Base-by-base conservation (phyloP, 1,139 yeast species). In the Blastobotrys persicus region DNA sequence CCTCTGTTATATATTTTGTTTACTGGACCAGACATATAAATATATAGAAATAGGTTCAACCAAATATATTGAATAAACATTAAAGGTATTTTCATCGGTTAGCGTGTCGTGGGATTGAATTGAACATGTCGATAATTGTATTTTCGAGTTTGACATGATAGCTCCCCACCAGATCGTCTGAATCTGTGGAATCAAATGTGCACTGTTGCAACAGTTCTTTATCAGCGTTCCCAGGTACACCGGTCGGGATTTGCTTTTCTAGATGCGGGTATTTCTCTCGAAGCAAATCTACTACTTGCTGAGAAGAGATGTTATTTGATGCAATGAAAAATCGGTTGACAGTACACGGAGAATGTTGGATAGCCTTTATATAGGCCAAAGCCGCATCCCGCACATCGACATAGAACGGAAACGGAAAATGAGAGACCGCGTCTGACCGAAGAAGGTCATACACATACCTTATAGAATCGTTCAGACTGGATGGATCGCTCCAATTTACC, bases 301-400 rank as follows among this genome's bases (percentile, higher is more conserved):
- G 61, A 14, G 55, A 46, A n/a, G 58, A 51, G 9, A 58, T 53
- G 46, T 58, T 59, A 46, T 49, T 52, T 9, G 60, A 56, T 20
- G 59, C 59, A 11, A 59, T 48, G 38, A 59, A 56, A 56, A 58
- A 58, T 26, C 62, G 53, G 45, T 53, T 53, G 4, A 59, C 55
- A 31, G 53, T 57, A 7, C 58, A 55, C 4, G 54, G 56, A 23
- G 47, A 45, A 14, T 52, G 51, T 32, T 56, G 55, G 26, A 59
- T 53, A 18, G 60, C 54, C 14, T 53, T 47, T 7, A 58, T 55
- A 38, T 49, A 43, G 6, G 61, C 58, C 34, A 45, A 39, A 26
- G 62, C 62, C 7, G 62, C 61, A 47, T 58, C 61, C 13, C 62
- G 52, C 9, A 58, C 62, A 41, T 59, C 62, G 13, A 59, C 47